Evolutionary conservation across 2,329 filamentous ascomycete species (phyloP), one percentile per base, ranked within the genome.

Genomic region (Ilyonectria mors-panacis): DNA sequence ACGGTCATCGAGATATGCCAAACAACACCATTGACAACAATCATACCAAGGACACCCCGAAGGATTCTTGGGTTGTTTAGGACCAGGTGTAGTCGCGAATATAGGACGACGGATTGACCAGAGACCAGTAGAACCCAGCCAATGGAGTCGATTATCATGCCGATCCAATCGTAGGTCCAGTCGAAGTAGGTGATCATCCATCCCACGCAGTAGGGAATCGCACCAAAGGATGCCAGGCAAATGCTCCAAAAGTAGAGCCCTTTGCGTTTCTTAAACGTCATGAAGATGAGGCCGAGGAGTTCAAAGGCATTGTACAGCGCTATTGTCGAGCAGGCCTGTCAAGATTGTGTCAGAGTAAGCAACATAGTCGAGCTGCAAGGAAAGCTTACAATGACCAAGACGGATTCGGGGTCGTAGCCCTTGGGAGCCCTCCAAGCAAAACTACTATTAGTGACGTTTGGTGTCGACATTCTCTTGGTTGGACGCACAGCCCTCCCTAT

Each of bases 81-180:
- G 17, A 91, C 83, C 3, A 91, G 81, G 72, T 91, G 88, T 0
- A 91, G 82, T 3, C 89, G 85, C 2, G 88, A 90, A 79, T 88
- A 91, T 2, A 91, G 81, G 2, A 91, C 88, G 8, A 90, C 70
- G 0, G 85, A 85, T 73, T 90, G 87, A 0, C 88, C 89, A 4
- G 88, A 88, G 1, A 91, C 84, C 86, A 91, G 89, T 2, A 62
- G 71, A 6, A 73, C 70, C 77, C 77, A 78, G n/a, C 75, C 75
- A 2, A 68, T 35, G 12, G 69, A 63, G 44, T 70, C 71, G 4
- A 75, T 65, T 1, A 67, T 68, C 47, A 75, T 66, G 8, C 61
- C 66, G 37, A 54, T 48, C 37, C 37, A 69, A 21, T 61, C 37
- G 13, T 39, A 17, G 37, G 6, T 39, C 59, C 6, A 61, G 13